Conservation (phyloP, 202 grass and related monocot genomes). For the Musa balbisiana region DNA sequence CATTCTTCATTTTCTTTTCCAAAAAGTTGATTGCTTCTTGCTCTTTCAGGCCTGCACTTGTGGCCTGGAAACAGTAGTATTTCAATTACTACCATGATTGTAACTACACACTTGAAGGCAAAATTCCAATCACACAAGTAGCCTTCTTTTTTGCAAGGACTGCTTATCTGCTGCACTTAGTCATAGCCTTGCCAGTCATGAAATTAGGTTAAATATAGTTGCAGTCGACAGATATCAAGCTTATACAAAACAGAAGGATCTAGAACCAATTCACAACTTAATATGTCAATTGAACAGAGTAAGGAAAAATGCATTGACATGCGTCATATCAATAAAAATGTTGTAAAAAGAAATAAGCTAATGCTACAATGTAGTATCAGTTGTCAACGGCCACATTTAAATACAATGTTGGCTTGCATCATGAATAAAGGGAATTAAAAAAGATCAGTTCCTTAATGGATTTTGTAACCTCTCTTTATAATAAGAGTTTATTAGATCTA, state of each 20-base stretch:
- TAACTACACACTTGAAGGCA: conserved; percentile 8
- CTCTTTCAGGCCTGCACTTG: conserved; percentile 93
- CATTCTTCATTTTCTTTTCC: conserved; percentile 99
- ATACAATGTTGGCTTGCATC: too few species aligned
- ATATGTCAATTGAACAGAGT: too few species aligned
- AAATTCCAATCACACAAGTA: not conserved
- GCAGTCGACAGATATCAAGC: not conserved
- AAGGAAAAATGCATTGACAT: not conserved
- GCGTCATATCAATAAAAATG: not conserved
- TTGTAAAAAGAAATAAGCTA: not conserved
- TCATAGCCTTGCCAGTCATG: too few species aligned
- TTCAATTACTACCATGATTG: too few species aligned
- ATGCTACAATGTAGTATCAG: not conserved
- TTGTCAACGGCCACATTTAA: too few species aligned
- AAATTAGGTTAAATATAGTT: too few species aligned
- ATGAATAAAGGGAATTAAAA: too few species aligned
- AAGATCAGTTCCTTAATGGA: too few species aligned
- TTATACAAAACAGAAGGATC: not conserved
- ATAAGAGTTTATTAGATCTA: too few species aligned
- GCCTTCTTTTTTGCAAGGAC: not conserved
- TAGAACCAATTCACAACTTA: not conserved
- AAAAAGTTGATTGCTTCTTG: conserved; percentile 99
- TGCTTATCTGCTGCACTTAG: not conserved
- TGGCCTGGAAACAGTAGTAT: conserved; percentile 44
- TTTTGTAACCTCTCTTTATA: too few species aligned